Conservation (phyloP, 192 early-diverging fungal species). For the Linnemannia schmuckeri region DNA sequence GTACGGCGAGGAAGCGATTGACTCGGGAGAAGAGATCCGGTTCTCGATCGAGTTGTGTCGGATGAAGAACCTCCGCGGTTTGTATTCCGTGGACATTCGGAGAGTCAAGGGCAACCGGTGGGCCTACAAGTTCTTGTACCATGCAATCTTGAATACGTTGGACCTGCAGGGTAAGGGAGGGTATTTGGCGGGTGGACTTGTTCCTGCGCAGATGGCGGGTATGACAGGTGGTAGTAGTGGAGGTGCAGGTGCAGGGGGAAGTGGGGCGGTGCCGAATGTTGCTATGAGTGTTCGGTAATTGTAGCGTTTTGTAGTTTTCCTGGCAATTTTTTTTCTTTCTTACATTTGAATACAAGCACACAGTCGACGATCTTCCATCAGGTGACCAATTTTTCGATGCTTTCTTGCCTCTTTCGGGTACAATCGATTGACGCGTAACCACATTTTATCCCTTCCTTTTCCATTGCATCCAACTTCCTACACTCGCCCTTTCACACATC, state of each 20-base stretch:
- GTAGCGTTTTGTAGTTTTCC: background rate
- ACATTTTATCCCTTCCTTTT: too few relatives aligned
- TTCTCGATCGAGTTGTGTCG: slow-evolving; percentile 91
- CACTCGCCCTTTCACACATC: too few relatives aligned
- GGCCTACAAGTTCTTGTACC: slow-evolving; percentile 85
- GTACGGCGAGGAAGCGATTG: slow-evolving; percentile 67
- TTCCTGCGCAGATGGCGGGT: background rate
- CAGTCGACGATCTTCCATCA: too few relatives aligned
- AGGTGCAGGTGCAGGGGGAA: background rate
- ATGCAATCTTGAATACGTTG: slow-evolving; percentile 64
- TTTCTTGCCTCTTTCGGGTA: too few relatives aligned
- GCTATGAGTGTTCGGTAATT: background rate
- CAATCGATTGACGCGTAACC: too few relatives aligned
- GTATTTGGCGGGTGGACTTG: slow-evolving; percentile 40
- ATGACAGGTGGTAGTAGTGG: background rate
- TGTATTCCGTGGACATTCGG: slow-evolving; percentile 82
- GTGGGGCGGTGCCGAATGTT: background rate
- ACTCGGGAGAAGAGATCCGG: slow-evolving; percentile 85
- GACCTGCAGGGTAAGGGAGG: slow-evolving; percentile 63
- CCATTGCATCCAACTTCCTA: too few relatives aligned
- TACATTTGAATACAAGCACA: background rate
- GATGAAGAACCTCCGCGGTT: slow-evolving; percentile 88
- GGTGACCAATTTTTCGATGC: too few relatives aligned
- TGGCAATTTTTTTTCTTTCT: background rate
- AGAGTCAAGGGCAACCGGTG: slow-evolving; percentile 81